Evolutionary conservation across 345 rosid genomes (phyloP), one percentile per base, ranked within the genome.

Genomic region (Streptanthus diversifolius): DNA sequence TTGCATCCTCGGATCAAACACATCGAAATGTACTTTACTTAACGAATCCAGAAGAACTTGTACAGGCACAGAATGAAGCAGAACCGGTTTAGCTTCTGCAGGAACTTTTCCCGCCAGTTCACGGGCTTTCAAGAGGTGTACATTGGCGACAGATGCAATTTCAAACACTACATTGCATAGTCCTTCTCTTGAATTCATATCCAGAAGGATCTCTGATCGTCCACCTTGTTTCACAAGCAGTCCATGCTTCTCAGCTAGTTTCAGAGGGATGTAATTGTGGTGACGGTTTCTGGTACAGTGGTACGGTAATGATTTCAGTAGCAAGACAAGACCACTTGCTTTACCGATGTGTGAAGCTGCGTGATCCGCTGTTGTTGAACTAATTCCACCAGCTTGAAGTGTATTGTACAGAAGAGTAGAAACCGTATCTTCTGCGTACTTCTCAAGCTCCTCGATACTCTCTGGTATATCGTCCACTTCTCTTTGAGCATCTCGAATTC

Each of bases 281-380:
- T 91, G 97, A 45, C 84, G 91, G 77, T 82, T 87, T 72, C 82
- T 82, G 43, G 84, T 81, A 36, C 91, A 92, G 56, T 93, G 98
- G 68, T 93, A 91, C 0, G 97, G 96, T 29, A 93, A 74, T 2
- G 98, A 85, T 64, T 81, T 86, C 1, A 89, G 91, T 29, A 93
- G 82, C 79, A 89, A 82, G 36, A 89, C 90, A 60, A 93, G 88
- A 64, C 98, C 97, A 55, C 96, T 89, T 12, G 96, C 98, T 76
- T 93, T 93, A 44, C 97, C 97, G 17, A 89, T 80, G 72, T 93
- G 97, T 47, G 98, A 93, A 55, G 96, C 96, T 2, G 88, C 96
- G 14, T 91, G 98, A 73, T 93, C 97, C 1, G 92, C 91, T 1
- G 86, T 83, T 49, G 96, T 82, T 24, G 97, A 89, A 65, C 66